Evolutionary conservation across 2,329 filamentous ascomycete genomes (phyloP).

Genomic region (Zymoseptoria ardabiliae): DNA sequence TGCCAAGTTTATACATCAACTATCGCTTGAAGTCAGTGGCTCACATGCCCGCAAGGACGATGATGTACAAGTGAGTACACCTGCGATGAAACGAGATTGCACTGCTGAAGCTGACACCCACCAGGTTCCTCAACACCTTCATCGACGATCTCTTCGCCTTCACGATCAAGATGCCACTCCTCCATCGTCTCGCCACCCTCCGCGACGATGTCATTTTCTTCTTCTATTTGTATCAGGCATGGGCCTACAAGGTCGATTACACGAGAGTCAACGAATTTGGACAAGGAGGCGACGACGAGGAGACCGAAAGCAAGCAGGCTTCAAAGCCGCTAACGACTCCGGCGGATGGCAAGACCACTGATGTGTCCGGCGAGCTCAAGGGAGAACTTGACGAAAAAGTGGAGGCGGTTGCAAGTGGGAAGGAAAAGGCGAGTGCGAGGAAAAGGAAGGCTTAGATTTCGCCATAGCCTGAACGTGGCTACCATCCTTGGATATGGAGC

Average conservation of each 20-base stretch:
- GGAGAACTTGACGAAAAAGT: conserved; percentile 9
- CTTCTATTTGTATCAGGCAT: conserved; percentile 90
- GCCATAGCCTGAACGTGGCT: background rate
- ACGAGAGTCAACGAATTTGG: conserved; percentile 94
- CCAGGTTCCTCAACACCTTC: conserved; percentile 81
- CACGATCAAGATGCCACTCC: conserved; percentile 96
- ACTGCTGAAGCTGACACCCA: background rate
- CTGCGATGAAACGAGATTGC: background rate
- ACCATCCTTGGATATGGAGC: background rate
- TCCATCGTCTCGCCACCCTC: conserved; percentile 86
- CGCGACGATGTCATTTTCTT: conserved; percentile 98
- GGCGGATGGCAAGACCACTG: conserved; percentile 17
- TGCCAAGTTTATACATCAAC: conserved; percentile 96
- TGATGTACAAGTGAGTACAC: conserved; percentile 70
- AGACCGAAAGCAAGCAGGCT: conserved; percentile 47
- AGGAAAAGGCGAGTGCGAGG: conserved; percentile 10
- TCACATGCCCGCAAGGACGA: conserved; percentile 92
- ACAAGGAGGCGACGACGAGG: conserved; percentile 89
- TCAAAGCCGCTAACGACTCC: conserved; percentile 33
- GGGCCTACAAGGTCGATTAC: conserved; percentile 87
- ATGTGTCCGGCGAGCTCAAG: conserved; percentile 12
- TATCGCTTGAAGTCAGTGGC: conserved; percentile 86
- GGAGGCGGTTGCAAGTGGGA: conserved; percentile 5
- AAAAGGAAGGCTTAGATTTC: conserved; percentile 8
- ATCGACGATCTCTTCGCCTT: conserved; percentile 98